Evolutionary conservation across 2,329 filamentous ascomycete genomes (phyloP), one percentile per base, ranked within the genome.

Genomic region (Trichoderma sp.): DNA sequence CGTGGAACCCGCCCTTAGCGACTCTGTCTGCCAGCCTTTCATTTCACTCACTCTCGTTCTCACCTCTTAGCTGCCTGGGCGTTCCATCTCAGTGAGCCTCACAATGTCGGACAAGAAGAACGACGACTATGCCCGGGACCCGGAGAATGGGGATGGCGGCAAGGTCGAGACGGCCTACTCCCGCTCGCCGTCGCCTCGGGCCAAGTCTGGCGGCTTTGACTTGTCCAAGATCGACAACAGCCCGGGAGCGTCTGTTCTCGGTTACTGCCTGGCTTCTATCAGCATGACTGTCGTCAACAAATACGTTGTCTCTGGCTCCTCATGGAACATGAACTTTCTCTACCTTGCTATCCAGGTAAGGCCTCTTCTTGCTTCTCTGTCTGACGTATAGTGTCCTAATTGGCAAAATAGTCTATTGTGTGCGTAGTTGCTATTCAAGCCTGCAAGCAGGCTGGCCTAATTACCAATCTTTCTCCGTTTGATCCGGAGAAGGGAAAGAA

Each of bases 221-320:
- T 70, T 84, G 52, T 78, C 83, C 70, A 81, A 83, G 73, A 78
- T 93, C 70, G 86, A 90, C 74, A 92, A 93, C 81, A 95, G 89
- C 79, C 92, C 93, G 17, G 83, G 87, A 54, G 78, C 95, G 57
- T 93, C 94, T 25, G 92, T 99, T 74, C 77, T 97, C 72, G 89
- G 92, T 58, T 99, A 99, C 84, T 99, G 95, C 80, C 84, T 91
- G 75, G 92, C 94, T 64, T 97, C 94, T n/a, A 99, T 99, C 77
- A 87, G 94, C 79, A 99, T 99, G 95, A 99, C 95, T 8, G 92
- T 97, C n/a, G 95, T 96, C 79, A 99, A 99, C 84, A 99, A 99
- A 85, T 99, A 96, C 79, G 94, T 97, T 70, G 88, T 99, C 56
- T 97, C 93, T 8, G 95, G 95, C 69, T 86, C 87, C 61, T 87